Evolutionary conservation across 176 grass and related monocot genomes (phyloP).

Genomic region (Cocos nucifera): DNA sequence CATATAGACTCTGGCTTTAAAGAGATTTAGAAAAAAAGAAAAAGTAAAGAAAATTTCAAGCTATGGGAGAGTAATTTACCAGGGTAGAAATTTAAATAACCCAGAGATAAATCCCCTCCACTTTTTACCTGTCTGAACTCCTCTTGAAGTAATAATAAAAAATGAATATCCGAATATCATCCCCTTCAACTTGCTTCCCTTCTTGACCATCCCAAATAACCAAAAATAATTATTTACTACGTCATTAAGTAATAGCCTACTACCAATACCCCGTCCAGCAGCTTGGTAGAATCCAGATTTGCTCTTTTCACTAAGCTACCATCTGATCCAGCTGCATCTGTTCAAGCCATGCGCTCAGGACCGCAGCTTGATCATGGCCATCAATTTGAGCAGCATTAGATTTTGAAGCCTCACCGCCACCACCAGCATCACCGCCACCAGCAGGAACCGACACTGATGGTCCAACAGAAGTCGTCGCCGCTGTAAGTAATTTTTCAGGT

Average conservation of each 20-base stretch:
- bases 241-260: conserved; percentile 20
- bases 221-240: conserved; percentile 18
- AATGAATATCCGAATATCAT: conserved; percentile 61
- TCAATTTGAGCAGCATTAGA: conserved; percentile 15
- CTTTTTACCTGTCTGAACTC: conserved; percentile 48
- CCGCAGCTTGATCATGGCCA: conserved; percentile 42
- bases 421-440: background rate
- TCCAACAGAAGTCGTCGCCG: conserved; percentile 27
- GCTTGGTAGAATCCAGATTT: background rate
- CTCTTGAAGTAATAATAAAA: conserved; percentile 46
- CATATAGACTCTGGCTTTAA: conserved; percentile 13
- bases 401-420: conserved; percentile 12
- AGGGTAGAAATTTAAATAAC: conserved; percentile 39
- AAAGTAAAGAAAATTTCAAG: conserved; percentile 32
- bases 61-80: conserved; percentile 51
- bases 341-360: conserved; percentile 52
- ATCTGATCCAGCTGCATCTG: conserved; percentile 67
- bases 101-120: conserved; percentile 26
- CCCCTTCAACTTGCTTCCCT: conserved; percentile 44
- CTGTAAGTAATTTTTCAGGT: conserved; percentile 42
- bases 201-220: conserved; percentile 26
- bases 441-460: conserved; percentile 21
- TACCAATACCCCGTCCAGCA: conserved; percentile 14
- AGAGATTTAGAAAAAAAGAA: conserved; percentile 29
- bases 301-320: conserved; percentile 38